These are phyloP conservation scores for Macrolepiota dolichaula DNA, from an alignment of 768 basidiomycete genomes.

Conservation along the genomic window DNA sequence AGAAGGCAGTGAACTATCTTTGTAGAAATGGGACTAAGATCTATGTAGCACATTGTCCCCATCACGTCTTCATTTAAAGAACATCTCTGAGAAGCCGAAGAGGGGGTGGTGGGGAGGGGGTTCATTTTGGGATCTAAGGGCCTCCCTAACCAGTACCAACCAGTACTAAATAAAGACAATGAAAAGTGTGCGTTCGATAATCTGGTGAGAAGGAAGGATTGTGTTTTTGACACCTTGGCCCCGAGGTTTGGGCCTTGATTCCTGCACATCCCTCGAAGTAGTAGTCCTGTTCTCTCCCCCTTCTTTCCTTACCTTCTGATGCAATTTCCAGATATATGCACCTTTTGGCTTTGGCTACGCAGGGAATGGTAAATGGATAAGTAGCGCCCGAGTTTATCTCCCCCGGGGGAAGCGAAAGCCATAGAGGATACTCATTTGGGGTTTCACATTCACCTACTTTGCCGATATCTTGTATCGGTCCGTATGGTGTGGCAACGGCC, in stretches of 20 bases:
- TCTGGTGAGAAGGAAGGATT: not conserved
- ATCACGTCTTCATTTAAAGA: not conserved
- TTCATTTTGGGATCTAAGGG: too few relatives aligned
- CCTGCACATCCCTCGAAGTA: not conserved
- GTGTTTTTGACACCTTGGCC: constrained; percentile 8
- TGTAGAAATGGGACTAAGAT: not conserved
- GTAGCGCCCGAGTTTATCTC: constrained; percentile 2
- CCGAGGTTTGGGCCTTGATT: constrained; percentile 1
- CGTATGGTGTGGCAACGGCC: not conserved
- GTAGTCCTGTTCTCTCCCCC: not conserved
- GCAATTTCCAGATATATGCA: not conserved
- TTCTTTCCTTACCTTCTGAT: not conserved
- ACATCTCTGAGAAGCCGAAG: not conserved
- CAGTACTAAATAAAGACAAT: too few relatives aligned
- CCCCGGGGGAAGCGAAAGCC: not conserved
- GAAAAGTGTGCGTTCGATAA: not conserved
- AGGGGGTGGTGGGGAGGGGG: too few relatives aligned
- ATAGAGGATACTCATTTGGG: not conserved
- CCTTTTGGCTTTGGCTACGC: not conserved
- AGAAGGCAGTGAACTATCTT: not conserved
- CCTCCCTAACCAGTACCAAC: not conserved
- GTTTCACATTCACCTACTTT: not conserved
- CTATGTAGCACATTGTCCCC: not conserved
- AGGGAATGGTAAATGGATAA: not conserved
- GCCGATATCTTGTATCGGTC: not conserved